Conservation (phyloP, 306 rosid species). For the Gastrolobium villosum region DNA sequence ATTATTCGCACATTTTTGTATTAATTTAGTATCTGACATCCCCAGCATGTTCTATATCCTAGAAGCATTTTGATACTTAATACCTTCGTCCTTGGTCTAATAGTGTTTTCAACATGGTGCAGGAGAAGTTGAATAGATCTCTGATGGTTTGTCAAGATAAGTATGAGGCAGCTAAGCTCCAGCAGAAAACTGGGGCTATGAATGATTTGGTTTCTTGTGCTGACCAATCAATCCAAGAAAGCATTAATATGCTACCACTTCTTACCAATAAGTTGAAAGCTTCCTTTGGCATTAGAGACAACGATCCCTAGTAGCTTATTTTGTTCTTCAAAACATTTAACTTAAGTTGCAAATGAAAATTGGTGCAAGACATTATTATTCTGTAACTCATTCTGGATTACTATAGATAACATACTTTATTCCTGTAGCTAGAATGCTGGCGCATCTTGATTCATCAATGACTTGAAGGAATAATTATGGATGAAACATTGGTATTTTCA, state of each 20-base stretch:
- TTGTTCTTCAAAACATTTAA: constrained; percentile 18
- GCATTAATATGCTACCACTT: constrained; percentile 72
- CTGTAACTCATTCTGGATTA: constrained; percentile 18
- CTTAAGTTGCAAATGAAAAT: constrained; percentile 28
- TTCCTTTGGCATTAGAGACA: constrained; percentile 58
- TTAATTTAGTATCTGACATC: not conserved
- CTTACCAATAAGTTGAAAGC: constrained; percentile 71
- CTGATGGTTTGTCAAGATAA: constrained; percentile 96
- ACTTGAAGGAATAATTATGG: constrained; percentile 1
- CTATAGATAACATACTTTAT: not conserved
- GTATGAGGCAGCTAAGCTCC: constrained; percentile 82
- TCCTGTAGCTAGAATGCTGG: not conserved
- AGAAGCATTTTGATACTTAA: constrained; percentile 2
- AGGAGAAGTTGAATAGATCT: constrained; percentile 90
- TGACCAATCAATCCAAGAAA: constrained; percentile 77
- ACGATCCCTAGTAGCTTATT: constrained; percentile 28
- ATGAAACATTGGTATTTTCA: not conserved
- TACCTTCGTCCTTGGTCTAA: constrained; percentile 35
- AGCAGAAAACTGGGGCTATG: constrained; percentile 61
- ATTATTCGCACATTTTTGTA: not conserved
- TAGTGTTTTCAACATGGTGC: constrained; percentile 45
- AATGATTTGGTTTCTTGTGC: constrained; percentile 80
- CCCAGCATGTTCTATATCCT: constrained; percentile 11
- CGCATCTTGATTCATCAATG: constrained; percentile 30
- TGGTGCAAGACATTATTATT: constrained; percentile 22